Percentiles rank a stretch among this genome's conserved stretches.
Evolutionary conservation across 31 red algal species (phyloP).

Genomic region (Bonnemaisonia californica): DNA sequence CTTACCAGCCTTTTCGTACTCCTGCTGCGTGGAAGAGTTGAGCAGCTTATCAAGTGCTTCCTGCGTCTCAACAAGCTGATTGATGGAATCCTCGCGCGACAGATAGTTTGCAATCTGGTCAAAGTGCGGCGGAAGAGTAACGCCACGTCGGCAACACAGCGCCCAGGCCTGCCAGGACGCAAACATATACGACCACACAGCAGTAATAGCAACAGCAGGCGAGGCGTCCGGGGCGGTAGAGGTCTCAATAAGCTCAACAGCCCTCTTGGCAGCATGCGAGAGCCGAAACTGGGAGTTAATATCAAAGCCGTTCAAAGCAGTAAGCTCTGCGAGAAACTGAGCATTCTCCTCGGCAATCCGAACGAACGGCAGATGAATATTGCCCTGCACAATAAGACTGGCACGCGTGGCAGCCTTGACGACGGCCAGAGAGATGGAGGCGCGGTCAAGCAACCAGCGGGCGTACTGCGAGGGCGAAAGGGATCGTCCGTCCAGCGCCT

Average conservation of each 20-base stretch:
- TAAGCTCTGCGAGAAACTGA: conserved; percentile 25
- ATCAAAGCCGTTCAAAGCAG: conserved; percentile 33
- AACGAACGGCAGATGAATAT: conserved; percentile 24
- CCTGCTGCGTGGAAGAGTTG: conserved; percentile 1
- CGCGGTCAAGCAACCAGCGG: conserved; percentile 50
- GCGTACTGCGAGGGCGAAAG: conserved; percentile 50
- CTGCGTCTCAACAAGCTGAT: conserved; percentile 33
- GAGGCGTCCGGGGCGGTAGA: conserved; percentile 51
- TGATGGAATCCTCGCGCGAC: conserved; percentile 22
- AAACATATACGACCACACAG: conserved; percentile 62
- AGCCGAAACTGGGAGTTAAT: conserved; percentile 51
- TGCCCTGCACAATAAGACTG: conserved; percentile 4
- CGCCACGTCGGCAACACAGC: conserved; percentile 22
- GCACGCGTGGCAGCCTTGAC: conserved; percentile 44
- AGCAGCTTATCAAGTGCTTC: conserved; percentile 38
- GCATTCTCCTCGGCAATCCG: conserved; percentile 48
- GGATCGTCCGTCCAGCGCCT: conserved; percentile 33
- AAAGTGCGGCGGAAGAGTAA: conserved; percentile 44
- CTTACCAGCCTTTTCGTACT: conserved; percentile 61
- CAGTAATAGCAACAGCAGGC: conserved; percentile 47
- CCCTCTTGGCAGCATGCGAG: conserved; percentile 24
- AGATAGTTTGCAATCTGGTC: conserved; percentile 39
- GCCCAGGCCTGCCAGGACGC: conserved; percentile 56
- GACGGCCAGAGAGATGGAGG: conserved; percentile 49
- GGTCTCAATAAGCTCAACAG: conserved; percentile 44